Evolutionary conservation across 2,329 filamentous ascomycete species (phyloP), one percentile per base, ranked within the genome.

Genomic region (Colletotrichum truncatum): DNA sequence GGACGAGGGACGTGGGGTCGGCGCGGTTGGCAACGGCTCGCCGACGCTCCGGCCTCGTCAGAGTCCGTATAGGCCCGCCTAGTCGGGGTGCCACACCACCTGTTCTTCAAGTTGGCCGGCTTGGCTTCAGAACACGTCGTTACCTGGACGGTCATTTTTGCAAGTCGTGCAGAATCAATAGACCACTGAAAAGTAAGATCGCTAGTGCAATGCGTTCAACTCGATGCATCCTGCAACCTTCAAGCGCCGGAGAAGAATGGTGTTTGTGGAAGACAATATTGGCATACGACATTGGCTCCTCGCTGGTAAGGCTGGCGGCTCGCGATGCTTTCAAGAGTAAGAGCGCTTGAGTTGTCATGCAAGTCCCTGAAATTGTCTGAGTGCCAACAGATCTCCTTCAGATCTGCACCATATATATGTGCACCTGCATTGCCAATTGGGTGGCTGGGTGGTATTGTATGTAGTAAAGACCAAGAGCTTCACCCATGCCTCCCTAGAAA

Each of bases 11-110:
- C 57, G 49, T 34, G 57, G 56, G 56, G 53, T 64, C 45, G 52
- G 60, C 46, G 21, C 46, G 21, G 64, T 56, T 53, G 45, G 52
- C 39, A 26, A 39, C 45, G 43, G 63, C 57, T 66, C 57, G 43
- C 45, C 45, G 61, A 63, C 36, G 36, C 16, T 26, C 38, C 45
- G 53, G 28, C 54, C 36, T 25, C 30, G 14, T 39, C 23, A 12
- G 16, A 52, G 34, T 28, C 26, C 36, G 23, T 28, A 41, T 34
- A 14, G 26, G 38, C 57, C 45, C 34, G 51, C 9, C n/a, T 30
- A 38, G 14, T 28, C 57, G 18, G 34, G 49, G 28, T n/a, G 51
- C 41, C 34, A 48, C 34, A 48, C 48, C 36, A 59, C 61, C n/a
- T 16, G 21, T 23, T 46, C 18, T 23, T 26, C 18, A 23, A 14